These are phyloP conservation scores for Favolaschia claudopus DNA, from an alignment of 768 basidiomycete genomes.

Conservation along the genomic window DNA sequence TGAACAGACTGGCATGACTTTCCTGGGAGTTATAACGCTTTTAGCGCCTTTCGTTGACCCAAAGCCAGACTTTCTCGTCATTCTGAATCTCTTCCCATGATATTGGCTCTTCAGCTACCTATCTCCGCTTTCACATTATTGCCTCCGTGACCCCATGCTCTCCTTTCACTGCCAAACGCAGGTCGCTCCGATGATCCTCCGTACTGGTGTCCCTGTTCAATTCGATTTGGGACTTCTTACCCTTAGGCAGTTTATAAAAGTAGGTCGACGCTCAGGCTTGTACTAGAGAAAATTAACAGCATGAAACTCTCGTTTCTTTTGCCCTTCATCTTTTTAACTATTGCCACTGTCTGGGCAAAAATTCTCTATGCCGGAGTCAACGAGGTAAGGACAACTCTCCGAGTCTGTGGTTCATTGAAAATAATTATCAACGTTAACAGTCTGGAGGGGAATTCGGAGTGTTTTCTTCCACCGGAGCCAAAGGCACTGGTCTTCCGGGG, in stretches of 20 bases:
- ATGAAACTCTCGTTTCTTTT: constrained; percentile 15
- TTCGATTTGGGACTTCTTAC: constrained; percentile 9
- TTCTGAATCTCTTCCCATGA: neutral
- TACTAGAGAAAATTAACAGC: no score
- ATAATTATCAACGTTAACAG: constrained; percentile 27
- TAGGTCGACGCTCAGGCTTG: neutral
- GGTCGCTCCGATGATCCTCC: constrained; percentile 10
- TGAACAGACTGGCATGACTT: no score
- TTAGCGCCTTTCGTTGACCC: no score
- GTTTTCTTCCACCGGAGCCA: constrained; percentile 39
- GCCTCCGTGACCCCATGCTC: constrained; percentile 14
- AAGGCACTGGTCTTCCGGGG: constrained; percentile 52
- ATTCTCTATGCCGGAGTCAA: constrained; percentile 56
- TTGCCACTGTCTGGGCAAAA: constrained; percentile 32
- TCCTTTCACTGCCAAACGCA: neutral
- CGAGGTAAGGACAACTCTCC: constrained; percentile 38
- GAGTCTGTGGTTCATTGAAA: neutral
- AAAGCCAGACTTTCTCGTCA: no score
- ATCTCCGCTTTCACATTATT: constrained; percentile 2
- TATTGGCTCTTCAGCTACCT: neutral
- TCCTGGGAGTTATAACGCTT: no score
- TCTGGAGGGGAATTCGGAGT: constrained; percentile 58
- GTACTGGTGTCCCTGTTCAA: neutral
- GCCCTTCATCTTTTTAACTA: constrained; percentile 17
- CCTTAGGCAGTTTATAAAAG: constrained; percentile 4